Base-by-base conservation (phyloP, 2,329 filamentous ascomycete species). In the Penicillium sp. region DNA sequence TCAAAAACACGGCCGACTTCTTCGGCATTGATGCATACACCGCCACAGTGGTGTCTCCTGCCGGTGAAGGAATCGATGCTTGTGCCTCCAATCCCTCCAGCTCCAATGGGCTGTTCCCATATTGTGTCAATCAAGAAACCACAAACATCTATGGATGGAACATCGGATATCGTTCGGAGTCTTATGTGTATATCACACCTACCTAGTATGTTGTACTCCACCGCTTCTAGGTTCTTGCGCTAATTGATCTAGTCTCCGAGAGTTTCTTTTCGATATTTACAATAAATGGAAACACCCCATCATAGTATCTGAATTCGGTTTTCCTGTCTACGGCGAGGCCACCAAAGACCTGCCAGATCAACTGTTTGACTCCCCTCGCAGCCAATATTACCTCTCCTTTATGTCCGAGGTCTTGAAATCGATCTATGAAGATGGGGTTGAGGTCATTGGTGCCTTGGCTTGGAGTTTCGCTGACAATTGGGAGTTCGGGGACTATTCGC, bases 11-110 rank as follows among this genome's bases (percentile, higher is more conserved):
- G 0, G 77, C 80, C 3, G 85, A 87, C 67, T 81, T 85, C 54
- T 77, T 84, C 39, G 82, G 78, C 7, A 79, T 87, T 37, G 83
- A 87, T 60, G 81, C 83, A 0, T 87, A 87, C 71, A 85, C 82
- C 0, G 80, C 82, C 0, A 82, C 80, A 0, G 79, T 84, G 0
- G 79, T 85, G n/a, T 77, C 79, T 1, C 76, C 80, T 0, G 80
- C 82, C 0, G 66, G 69, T 5, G 72, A 70, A 9, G 82, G 80
- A 1, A 77, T 84, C 46, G 69, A 74, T 0, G 75, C 75, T 5
- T 87, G 84, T 62, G 75, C 80, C 1, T 59, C 72, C 7, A 80
- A 86, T 63, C 62, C 69, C 1, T 62, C 65, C 6, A 50, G 26
- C 19, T 76, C 73, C 6, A 76, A 80, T 29, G 62, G 78, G 0